Percentiles rank a stretch among this genome's conserved stretches.
These are phyloP conservation scores for Saccharomyces pastorianus DNA, from an alignment of 1,139 yeast species.

Conservation along the genomic window DNA sequence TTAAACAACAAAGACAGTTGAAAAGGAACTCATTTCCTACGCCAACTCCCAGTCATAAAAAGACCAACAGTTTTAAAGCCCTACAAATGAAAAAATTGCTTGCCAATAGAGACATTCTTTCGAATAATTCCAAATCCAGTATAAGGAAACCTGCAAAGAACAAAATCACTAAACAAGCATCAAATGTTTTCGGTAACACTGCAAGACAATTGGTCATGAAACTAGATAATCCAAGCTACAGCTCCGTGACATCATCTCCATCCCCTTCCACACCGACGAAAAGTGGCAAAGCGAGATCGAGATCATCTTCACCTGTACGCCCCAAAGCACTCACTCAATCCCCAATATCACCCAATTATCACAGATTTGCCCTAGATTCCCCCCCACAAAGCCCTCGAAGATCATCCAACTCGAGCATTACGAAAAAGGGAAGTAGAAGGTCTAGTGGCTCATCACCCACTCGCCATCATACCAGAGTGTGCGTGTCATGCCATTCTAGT, in stretches of 20 bases:
- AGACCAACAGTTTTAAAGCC: slow-evolving; percentile 32
- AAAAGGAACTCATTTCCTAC: slow-evolving; percentile 2
- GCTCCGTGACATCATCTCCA: slow-evolving; percentile 4
- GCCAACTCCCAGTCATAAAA: slow-evolving; percentile 22
- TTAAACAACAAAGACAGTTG: slow-evolving; percentile 11
- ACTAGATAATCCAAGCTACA: slow-evolving; percentile 2
- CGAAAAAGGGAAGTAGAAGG: slow-evolving; percentile 11
- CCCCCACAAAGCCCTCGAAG: slow-evolving; percentile 6
- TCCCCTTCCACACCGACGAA: slow-evolving; percentile 5
- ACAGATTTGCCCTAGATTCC: slow-evolving; percentile 16
- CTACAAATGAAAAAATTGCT: slow-evolving; percentile 29
- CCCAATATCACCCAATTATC: slow-evolving; percentile 15
- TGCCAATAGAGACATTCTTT: slow-evolving; percentile 26
- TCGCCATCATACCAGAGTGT: slow-evolving; percentile 39
- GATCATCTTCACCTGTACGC: slow-evolving; percentile 20
- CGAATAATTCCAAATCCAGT: slow-evolving; percentile 21
- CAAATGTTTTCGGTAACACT: slow-evolving; percentile 1
- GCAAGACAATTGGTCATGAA: slow-evolving; percentile 12
- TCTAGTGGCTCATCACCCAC: slow-evolving; percentile 13
- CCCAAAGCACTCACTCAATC: slow-evolving; percentile 15
- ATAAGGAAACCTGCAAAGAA: not conserved
- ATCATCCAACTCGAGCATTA: slow-evolving; percentile 7
- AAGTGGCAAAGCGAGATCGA: slow-evolving; percentile 11
- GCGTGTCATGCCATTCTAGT: slow-evolving; percentile 85
- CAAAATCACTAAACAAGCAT: slow-evolving; percentile 4